Base-by-base conservation (phyloP, 2,329 filamentous ascomycete species). In the Macroventuria anomochaeta region DNA sequence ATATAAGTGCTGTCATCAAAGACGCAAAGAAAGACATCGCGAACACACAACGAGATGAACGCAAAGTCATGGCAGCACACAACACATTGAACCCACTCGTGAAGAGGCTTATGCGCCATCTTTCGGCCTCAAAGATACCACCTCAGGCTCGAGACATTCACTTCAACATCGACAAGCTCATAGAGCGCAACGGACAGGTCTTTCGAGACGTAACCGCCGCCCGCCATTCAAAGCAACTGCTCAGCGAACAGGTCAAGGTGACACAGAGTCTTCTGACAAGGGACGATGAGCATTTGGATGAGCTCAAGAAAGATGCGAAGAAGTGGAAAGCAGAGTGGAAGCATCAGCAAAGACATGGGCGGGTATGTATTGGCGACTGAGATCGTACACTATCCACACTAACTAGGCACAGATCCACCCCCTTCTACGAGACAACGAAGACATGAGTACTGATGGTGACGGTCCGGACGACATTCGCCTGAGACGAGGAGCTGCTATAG, bases 71-170 rank as follows among this genome's bases (percentile, higher is more conserved):
- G 13, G 79, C 85, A 51, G 85, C 85, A 8, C 76, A 84, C 7
- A 75, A 80, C 2, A 83, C 83, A 18, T 76, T 91, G 6, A 77
- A 80, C 31, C 77, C 78, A 32, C 79, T 88, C 21, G 76, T 84
- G 7, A 79, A 80, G 33, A 81, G 81, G 44, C 77, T 91, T 28
- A 74, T 81, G 29, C 80, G 77, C 40, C 87, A 86, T 64, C 75
- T 90, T 5, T 72, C 78, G 13, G 81, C 80, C 28, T 77, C 89
- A 44, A 86, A 86, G n/a, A 89, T 91, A 66, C 88, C 88, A 1
- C 85, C 84, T 0, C 78, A 81, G 2, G 74, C 74, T 34, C 73
- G 73, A 46, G 79, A 76, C 7, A 76, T 79, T 13, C 79, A 84
- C 42, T 83, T 91, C 39, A 82, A 88, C 64, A 87, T 87, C 58